phyloP scores from a whole-genome alignment of 2,329 filamentous ascomycete species.

The Podosphaera xanthii region DNA sequence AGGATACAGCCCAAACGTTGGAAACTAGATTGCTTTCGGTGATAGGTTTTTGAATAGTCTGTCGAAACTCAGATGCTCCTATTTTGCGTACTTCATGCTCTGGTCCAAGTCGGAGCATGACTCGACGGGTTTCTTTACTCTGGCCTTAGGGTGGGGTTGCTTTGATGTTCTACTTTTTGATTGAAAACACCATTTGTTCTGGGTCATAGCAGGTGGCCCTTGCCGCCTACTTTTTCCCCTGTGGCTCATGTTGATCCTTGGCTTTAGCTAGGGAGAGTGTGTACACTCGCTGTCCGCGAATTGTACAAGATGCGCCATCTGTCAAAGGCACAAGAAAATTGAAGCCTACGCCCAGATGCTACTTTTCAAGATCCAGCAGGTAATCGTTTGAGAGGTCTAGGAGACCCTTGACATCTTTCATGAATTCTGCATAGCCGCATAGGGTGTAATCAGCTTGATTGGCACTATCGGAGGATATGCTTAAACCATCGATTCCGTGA shows the following conservation, averaged over 20 bases:
- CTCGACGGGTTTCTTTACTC: background rate
- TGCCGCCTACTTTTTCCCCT: background rate
- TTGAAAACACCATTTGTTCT: background rate
- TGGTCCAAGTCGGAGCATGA: background rate
- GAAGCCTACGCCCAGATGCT: background rate
- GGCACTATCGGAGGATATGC: too few relatives aligned
- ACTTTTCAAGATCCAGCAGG: background rate
- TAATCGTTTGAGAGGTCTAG: background rate
- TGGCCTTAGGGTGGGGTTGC: background rate
- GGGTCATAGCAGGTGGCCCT: background rate
- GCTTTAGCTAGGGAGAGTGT: background rate
- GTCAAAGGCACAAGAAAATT: background rate
- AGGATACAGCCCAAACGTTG: too few relatives aligned
- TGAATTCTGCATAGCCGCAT: background rate
- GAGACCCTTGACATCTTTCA: background rate
- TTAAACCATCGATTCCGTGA: too few relatives aligned
- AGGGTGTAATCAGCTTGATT: too few relatives aligned
- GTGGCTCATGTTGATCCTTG: background rate
- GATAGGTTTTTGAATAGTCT: background rate
- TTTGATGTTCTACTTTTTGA: background rate
- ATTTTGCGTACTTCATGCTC: background rate
- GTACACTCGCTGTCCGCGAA: background rate
- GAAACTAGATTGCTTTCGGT: background rate
- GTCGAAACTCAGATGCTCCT: background rate
- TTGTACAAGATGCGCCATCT: background rate